Percentiles rank a stretch among this genome's conserved stretches.
Conservation (phyloP, 202 grass and related monocot species). For the Bolboschoenoplectus hybrid region DNA sequence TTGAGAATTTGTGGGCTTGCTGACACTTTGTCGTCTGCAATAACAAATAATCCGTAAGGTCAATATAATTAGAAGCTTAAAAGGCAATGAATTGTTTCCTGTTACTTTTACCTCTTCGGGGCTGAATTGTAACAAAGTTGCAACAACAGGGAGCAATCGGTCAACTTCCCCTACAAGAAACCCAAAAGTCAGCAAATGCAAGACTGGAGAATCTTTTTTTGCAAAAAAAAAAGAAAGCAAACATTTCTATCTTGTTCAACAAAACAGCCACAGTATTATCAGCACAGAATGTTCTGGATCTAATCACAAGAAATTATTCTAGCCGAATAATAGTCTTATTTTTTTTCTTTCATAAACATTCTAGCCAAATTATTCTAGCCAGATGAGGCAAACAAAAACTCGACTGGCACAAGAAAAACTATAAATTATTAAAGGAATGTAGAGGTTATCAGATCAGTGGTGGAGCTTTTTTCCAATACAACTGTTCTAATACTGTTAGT, state of each 20-base stretch:
- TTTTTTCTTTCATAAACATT: not conserved
- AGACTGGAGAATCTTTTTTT: not conserved
- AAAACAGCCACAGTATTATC: not conserved
- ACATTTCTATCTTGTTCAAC: not conserved
- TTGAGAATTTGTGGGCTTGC: slow-evolving; percentile 63
- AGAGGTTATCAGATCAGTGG: not conserved
- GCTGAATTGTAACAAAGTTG: slow-evolving; percentile 91
- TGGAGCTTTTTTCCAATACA: not conserved
- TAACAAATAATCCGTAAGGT: slow-evolving; percentile 35
- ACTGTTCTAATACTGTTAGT: slow-evolving; percentile 15
- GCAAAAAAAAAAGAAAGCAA: not conserved
- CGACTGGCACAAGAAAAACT: not conserved
- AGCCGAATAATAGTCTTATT: not conserved
- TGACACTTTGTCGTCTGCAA: slow-evolving; percentile 86
- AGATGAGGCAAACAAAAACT: not conserved
- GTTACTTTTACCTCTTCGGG: slow-evolving; percentile 73
- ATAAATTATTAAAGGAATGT: not conserved
- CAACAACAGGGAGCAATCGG: slow-evolving; percentile 88
- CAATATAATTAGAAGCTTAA: not conserved
- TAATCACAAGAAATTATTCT: not conserved
- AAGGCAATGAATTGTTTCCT: not conserved
- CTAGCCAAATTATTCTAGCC: not conserved
- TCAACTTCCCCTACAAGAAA: slow-evolving; percentile 80
- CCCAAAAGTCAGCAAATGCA: slow-evolving; percentile 29
- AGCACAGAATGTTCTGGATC: not conserved